Base-by-base conservation (phyloP, 2,329 filamentous ascomycete species). In the Cladosporium austrohemisphaericum region DNA sequence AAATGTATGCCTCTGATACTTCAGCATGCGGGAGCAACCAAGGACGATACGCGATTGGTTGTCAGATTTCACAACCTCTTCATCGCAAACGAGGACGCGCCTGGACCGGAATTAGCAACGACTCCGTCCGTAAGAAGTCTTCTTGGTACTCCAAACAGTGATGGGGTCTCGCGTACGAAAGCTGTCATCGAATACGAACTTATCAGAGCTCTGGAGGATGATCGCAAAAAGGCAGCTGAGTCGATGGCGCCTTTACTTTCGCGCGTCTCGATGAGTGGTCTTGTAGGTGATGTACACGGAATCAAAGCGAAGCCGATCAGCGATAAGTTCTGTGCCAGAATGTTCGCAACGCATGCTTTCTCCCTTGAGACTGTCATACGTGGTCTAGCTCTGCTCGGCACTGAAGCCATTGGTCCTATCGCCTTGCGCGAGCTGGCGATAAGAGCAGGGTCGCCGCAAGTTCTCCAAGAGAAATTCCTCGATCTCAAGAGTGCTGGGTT, bases 341-440 rank as follows among this genome's bases (percentile, higher is more conserved):
- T 89, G 71, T 91, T 95, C 64, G 90, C 90, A 8, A 86, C 83
- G 1, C 84, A 76, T 50, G 86, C 87, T 65, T 77, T 93, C 18
- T 80, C 84, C 1, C 73, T 90, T 8, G 82, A 91, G 49, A 79
- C 85, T 56, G 81, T 88, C 20, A 80, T 94, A 48, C 79, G 79
- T 26, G 77, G 86, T 5, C 71, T 93, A 14, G 75, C 78, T 49
- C 80, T 86, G 59, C 78, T 95, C 44, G 86, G 86, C 2, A 72
- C 94, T 4, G 75, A 80, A 40, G 72, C 75, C 28, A 84, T 95
- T 54, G 90, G 90, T 0, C 85, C 89, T 0, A 71, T 85, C 14
- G 86, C 88, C 3, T 65, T 95, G 16, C 85, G 90, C 55, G 84
- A 91, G 37, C 81, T 95, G 65, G 88, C 84, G 3, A 66, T 85